Evolutionary conservation across 768 basidiomycete species (phyloP), one percentile per base, ranked within the genome.

Genomic region (Agaricus sinodeliciosus): DNA sequence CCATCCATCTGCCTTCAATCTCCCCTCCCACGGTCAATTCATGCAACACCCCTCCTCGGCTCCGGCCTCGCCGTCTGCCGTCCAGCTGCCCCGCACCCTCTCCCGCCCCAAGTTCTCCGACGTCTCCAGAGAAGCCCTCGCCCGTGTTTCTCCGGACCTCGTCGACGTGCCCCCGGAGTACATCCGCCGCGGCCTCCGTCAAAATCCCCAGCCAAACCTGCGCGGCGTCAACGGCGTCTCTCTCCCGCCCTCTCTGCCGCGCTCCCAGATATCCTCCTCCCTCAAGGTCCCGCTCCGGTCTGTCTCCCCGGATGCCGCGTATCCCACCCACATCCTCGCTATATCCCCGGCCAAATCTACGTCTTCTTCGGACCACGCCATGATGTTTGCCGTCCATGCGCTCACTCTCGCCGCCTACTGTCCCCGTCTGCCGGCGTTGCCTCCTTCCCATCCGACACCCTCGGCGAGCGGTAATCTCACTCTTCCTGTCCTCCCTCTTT

Each of bases 71-170:
- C 15, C 15, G 15, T 62, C 70, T 3, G 63, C 59, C 58, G 74
- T 89, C 9, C 83, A 87, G 59, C 79, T 90, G 19, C 88, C 87
- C n/a, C 79, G 87, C 51, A 80, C 72, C 37, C 81, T 90, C 46
- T 70, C 77, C 28, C 79, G 85, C 9, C 87, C 88, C 4, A 66
- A 73, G 2, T 83, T 78, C 57, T 61, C 70, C 37, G 79, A 82
- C 53, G 76, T 87, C 37, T 73, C 80, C 36, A 69, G 73, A 43
- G 80, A 81, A 37, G 78, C 80, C 36, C 70, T 91, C 59, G 62
- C 72, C 2, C 80, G 83, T n/a, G 75, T 79, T 55, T 80, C 84
- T n/a, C 82, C 85, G 54, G 82, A 82, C 51, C 75, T 90, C 15
- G 73, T 67, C 13, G 75, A 75, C 53, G 77, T 87, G 3, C 85